Conservation (phyloP, 495 filamentous ascomycete genomes). For the Wilcoxina mikolae region DNA sequence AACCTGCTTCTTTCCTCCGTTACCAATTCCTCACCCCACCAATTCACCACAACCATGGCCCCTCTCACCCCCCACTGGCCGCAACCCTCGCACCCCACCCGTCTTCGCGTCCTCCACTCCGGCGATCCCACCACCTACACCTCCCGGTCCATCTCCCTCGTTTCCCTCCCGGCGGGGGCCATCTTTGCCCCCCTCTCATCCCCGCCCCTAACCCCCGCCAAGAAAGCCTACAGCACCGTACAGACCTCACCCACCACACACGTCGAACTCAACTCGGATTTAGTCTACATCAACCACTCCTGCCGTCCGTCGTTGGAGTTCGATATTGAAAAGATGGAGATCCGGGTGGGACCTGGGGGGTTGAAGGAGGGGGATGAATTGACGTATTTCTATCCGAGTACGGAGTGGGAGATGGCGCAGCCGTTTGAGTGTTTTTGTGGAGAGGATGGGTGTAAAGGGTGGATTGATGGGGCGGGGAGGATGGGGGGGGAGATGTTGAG, state of each 20-base stretch:
- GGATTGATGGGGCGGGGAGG: conserved; percentile 40
- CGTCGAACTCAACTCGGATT: conserved; percentile 59
- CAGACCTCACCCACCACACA: conserved; percentile 48
- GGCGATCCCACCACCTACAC: conserved; percentile 36
- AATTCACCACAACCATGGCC: too few relatives aligned
- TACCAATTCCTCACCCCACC: too few relatives aligned
- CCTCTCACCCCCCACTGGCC: conserved; percentile 38
- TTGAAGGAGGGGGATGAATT: conserved; percentile 47
- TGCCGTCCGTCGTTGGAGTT: conserved; percentile 56
- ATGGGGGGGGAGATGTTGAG: conserved; percentile 36
- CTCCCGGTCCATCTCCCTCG: conserved; percentile 45
- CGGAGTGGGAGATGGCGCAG: conserved; percentile 64
- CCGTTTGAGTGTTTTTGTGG: conserved; percentile 54
- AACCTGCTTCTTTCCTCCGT: too few relatives aligned
- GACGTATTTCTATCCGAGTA: conserved; percentile 68
- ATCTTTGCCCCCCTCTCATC: conserved; percentile 40
- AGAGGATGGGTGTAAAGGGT: conserved; percentile 36
- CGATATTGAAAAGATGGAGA: conserved; percentile 48
- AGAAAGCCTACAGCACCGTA: conserved; percentile 50
- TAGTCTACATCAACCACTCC: conserved; percentile 63
- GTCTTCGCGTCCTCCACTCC: conserved; percentile 39
- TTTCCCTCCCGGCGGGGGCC: conserved; percentile 47
- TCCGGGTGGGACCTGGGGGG: conserved; percentile 40
- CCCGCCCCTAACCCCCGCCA: conserved; percentile 41
- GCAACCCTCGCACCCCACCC: conserved; percentile 39